phyloP scores from a whole-genome alignment of 805 yeast species.

The Ogataea saltuana region DNA sequence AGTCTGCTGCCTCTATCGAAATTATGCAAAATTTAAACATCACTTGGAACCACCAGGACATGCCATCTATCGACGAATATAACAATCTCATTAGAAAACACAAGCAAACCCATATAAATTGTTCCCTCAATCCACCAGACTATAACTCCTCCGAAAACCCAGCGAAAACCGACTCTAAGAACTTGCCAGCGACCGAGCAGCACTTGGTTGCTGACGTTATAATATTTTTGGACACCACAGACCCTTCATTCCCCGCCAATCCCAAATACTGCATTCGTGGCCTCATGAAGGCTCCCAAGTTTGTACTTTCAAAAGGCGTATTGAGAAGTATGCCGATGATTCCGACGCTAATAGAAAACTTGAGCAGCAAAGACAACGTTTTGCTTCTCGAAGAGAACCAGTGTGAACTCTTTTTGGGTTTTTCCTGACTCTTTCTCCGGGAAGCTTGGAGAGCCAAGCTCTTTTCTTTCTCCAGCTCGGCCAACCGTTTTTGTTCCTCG shows the following conservation, averaged over 20 bases:
- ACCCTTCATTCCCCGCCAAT: not conserved
- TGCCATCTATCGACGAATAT: no score
- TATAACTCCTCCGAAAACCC: slow-evolving; percentile 12
- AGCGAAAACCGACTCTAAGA: slow-evolving; percentile 16
- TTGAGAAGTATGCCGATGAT: slow-evolving; percentile 20
- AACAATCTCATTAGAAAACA: no score
- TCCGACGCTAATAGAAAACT: slow-evolving; percentile 24
- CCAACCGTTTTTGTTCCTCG: slow-evolving; percentile 12
- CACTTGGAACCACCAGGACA: no score
- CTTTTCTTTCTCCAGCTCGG: slow-evolving; percentile 8
- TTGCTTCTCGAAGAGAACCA: slow-evolving; percentile 16
- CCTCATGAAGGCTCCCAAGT: slow-evolving; percentile 9
- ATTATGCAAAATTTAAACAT: slow-evolving; percentile 8
- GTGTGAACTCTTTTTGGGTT: slow-evolving; percentile 1
- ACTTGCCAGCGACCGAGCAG: slow-evolving; percentile 13
- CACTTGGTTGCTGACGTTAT: slow-evolving; percentile 6
- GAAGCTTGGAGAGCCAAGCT: slow-evolving; percentile 9
- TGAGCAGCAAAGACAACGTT: slow-evolving; percentile 21
- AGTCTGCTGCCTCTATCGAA: slow-evolving; percentile 8
- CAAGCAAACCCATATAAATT: not conserved
- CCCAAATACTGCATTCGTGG: slow-evolving; percentile 15
- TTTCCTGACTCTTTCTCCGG: not conserved
- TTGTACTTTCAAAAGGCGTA: slow-evolving; percentile 11
- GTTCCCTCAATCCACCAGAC: not conserved
- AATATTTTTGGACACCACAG: slow-evolving; percentile 1